A percentile compares a stretch with the other conserved stretches of the same genome.
phyloP scores from a whole-genome alignment of 192 early-diverging fungal genomes.

The Backusella parvicylindrica region DNA sequence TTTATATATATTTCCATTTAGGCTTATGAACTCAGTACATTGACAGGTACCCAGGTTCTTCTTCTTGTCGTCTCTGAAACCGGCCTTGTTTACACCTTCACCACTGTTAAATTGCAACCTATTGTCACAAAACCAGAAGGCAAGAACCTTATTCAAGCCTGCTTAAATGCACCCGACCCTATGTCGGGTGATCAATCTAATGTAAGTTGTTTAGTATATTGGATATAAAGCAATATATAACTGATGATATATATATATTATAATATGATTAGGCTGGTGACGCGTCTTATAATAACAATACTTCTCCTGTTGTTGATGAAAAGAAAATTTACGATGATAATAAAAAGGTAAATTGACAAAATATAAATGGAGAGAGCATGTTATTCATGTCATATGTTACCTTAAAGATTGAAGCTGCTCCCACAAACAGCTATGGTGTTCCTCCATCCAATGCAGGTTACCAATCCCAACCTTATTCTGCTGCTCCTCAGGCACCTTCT shows the following conservation, averaged over 20 bases:
- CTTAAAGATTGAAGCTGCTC: neutral
- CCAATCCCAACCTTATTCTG: neutral
- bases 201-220: neutral
- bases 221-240: neutral
- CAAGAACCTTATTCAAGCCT: conserved; percentile 90
- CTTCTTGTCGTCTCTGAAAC: conserved; percentile 93
- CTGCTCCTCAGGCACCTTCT: neutral
- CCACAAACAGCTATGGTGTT: neutral
- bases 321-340: neutral
- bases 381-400: neutral
- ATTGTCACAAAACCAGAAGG: conserved; percentile 89
- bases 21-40: conserved; percentile 89
- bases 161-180: conserved; percentile 83
- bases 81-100: conserved; percentile 93
- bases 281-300: neutral
- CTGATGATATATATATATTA: neutral
- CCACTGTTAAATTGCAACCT: conserved; percentile 90
- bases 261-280: neutral
- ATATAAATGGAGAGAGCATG: neutral
- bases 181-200: neutral
- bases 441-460: neutral
- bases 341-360: conserved; percentile 7
- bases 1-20: conserved; percentile 18
- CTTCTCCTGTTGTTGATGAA: neutral
- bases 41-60: conserved; percentile 93